These are phyloP conservation scores for Usnea hakonensis DNA, from an alignment of 495 filamentous ascomycete genomes.

Conservation along the genomic window DNA sequence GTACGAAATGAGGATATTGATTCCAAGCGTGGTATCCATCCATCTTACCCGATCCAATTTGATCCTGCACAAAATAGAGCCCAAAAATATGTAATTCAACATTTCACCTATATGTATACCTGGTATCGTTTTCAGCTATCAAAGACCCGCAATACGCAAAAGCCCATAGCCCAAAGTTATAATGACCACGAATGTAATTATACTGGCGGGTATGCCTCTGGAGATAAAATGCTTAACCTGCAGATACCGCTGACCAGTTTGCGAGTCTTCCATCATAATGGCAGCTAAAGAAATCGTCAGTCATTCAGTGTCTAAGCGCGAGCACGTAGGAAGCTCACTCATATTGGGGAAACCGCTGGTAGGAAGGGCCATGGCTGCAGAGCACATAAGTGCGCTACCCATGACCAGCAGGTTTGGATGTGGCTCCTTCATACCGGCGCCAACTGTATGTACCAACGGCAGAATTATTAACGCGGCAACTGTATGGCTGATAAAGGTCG, in stretches of 20 bases:
- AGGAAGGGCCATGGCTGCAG: conserved; percentile 78
- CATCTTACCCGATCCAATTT: background rate
- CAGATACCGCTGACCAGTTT: conserved; percentile 86
- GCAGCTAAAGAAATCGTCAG: conserved; percentile 52
- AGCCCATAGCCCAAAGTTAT: conserved; percentile 80
- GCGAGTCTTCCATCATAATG: conserved; percentile 97
- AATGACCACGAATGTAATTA: conserved; percentile 75
- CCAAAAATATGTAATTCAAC: background rate
- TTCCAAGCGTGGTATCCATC: background rate
- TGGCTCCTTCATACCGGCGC: conserved; percentile 72
- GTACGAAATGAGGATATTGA: background rate
- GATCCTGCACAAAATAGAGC: background rate
- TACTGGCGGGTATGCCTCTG: conserved; percentile 74
- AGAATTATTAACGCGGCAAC: conserved; percentile 93
- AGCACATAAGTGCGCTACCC: conserved; percentile 63
- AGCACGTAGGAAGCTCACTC: conserved; percentile 57
- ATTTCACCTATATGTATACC: background rate
- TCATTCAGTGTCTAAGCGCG: conserved; percentile 21
- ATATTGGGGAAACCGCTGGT: conserved; percentile 98
- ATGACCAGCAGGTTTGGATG: conserved; percentile 95
- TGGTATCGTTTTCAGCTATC: conserved; percentile 1
- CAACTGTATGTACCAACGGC: conserved; percentile 80
- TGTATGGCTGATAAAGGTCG: conserved; percentile 96
- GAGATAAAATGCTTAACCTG: conserved; percentile 90
- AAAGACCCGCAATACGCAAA: conserved; percentile 18